Base-by-base conservation (phyloP, 225 moss, liverwort and hornwort genomes). In the Pseudoscleropodium purum region DNA sequence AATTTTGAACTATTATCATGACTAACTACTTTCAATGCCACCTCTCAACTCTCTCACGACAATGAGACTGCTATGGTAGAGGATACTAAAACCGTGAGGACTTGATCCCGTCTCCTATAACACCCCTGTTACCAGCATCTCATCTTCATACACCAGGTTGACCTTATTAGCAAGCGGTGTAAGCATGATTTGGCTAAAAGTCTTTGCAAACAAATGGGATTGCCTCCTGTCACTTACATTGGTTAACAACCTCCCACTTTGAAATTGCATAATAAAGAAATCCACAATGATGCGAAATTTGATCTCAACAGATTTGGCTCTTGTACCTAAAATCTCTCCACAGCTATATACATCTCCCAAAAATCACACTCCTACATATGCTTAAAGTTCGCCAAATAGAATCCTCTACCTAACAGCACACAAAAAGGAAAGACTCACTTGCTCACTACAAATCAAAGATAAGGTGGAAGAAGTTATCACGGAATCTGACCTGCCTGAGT, bases 401-500 rank as follows among this genome's bases (percentile, higher is more conserved):
- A 68, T 54, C 61, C 74, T 61, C 62, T 25, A 52, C 64, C 49
- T 64, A 63, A 52, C 57, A 86, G 45, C 65, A 87, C 49, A 61
- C 65, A 81, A n/a, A 60, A n/a, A 83, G 60, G 30, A 72, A 52
- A 68, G 56, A 78, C 56, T 83, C 59, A 37, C 81, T 70, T 70
- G 27, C 61, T 43, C 26, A 79, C n/a, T 68, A 85, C 30, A 56
- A 66, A 77, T 59, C 33, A 75, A 85, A 49, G 59, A 60, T 79
- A 79, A 69, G 62, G 63, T 63, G 80, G 34, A 86, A 81, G 80
- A 69, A 69, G 30, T 49, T 68, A 84, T 59, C 47, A n/a, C 67
- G 67, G 51, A 85, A 76, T 59, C 84, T 87, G 76, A 94, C 95
- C 95, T 95, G 93, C 83, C 79, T 87, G 41, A 95, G 92, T 63